phyloP scores from a whole-genome alignment of 2,329 filamentous ascomycete species.

The Ceratocystis destructans region DNA sequence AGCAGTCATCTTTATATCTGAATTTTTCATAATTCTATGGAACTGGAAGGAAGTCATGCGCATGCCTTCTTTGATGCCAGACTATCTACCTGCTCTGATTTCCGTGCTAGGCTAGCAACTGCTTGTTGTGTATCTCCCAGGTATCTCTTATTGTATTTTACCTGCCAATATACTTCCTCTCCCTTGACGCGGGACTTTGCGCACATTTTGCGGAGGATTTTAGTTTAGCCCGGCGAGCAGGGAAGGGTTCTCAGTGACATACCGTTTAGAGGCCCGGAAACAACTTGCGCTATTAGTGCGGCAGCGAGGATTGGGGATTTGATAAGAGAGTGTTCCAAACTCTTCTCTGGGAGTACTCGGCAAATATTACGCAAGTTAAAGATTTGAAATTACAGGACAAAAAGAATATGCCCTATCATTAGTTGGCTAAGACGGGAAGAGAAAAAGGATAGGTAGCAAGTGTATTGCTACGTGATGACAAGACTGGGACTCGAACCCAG shows the following conservation, averaged over 20 bases:
- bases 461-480: conserved; percentile 4
- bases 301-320: neutral
- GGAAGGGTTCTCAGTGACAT: conserved; percentile 7
- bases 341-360: neutral
- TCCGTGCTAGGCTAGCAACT: neutral
- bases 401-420: neutral
- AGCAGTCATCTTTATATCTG: conserved; percentile 2
- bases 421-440: neutral
- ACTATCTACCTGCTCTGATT: neutral
- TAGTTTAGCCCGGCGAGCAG: neutral
- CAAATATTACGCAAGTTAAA: neutral
- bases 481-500: conserved; percentile 19
- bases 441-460: neutral
- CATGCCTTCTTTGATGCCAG: neutral
- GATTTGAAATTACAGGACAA: neutral
- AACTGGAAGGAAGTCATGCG: neutral
- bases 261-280: neutral
- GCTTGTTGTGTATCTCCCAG: neutral
- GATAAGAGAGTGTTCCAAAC: neutral
- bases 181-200: neutral
- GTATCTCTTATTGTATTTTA: neutral
- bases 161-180: neutral
- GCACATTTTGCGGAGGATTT: conserved; percentile 14
- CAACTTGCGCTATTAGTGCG: conserved; percentile 4
- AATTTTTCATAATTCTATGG: neutral